These are phyloP conservation scores for Fraxinus xanthoxyloides DNA, from an alignment of 305 asterid genomes.

Conservation along the genomic window DNA sequence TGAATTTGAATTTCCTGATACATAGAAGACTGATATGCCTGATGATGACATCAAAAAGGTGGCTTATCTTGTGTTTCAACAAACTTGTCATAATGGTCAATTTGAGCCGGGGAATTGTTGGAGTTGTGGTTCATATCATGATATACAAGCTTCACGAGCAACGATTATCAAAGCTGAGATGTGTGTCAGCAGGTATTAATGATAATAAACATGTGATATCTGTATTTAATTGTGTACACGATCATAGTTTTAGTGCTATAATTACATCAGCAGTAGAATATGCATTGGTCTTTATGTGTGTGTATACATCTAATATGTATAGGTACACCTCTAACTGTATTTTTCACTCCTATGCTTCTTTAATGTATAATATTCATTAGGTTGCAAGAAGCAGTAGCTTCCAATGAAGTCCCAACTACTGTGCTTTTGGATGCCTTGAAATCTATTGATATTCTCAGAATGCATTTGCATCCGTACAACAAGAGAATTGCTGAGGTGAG, in stretches of 20 bases:
- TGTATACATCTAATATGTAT: neutral
- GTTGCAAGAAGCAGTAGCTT: constrained; percentile 60
- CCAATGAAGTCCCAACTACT: constrained; percentile 38
- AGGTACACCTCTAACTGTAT: neutral
- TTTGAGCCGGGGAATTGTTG: constrained; percentile 61
- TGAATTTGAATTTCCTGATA: constrained; percentile 6
- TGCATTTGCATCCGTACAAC: constrained; percentile 65
- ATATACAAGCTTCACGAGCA: constrained; percentile 53
- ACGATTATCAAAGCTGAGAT: constrained; percentile 46
- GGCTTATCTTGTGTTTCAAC: constrained; percentile 40
- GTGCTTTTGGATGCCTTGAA: constrained; percentile 43
- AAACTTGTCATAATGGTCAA: constrained; percentile 29
- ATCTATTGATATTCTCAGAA: constrained; percentile 38
- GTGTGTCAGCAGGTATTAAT: constrained; percentile 49
- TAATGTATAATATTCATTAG: constrained; percentile 35
- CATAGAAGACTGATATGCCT: constrained; percentile 37
- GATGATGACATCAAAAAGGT: constrained; percentile 35
- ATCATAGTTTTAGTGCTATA: neutral
- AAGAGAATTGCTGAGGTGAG: constrained; percentile 86
- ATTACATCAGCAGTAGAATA: neutral
- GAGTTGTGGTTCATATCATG: constrained; percentile 56
- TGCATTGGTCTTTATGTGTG: neutral
- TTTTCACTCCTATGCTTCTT: constrained; percentile 8
- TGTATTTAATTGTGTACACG: neutral
- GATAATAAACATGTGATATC: neutral